phyloP scores from a whole-genome alignment of 345 rosid genomes.

The Brassica rapa region DNA sequence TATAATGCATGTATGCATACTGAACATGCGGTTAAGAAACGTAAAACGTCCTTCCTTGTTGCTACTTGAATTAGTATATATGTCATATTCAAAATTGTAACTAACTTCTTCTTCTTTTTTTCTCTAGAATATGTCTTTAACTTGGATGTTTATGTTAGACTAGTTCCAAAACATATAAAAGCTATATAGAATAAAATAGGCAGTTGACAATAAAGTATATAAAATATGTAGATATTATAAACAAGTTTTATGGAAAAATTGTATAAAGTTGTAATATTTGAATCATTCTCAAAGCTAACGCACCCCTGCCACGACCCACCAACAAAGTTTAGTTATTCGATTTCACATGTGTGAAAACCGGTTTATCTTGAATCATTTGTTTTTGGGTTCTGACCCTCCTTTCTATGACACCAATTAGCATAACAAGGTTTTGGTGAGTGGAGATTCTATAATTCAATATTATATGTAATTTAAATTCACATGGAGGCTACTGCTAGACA shows the following conservation, averaged over 20 bases:
- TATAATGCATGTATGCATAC: constrained; percentile 9
- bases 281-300: constrained; percentile 12
- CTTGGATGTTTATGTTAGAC: constrained; percentile 15
- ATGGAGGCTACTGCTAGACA: background rate
- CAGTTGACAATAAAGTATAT: background rate
- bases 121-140: constrained; percentile 7
- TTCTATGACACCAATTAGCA: background rate
- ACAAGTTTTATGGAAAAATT: background rate
- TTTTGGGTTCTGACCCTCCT: constrained; percentile 14
- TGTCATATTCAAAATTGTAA: background rate
- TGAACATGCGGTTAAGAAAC: constrained; percentile 28
- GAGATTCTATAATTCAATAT: background rate
- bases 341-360: constrained; percentile 13
- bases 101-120: background rate
- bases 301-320: background rate
- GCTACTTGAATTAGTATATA: constrained; percentile 31
- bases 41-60: constrained; percentile 24
- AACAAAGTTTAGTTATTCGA: background rate
- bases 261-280: constrained; percentile 21
- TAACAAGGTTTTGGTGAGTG: background rate
- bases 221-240: background rate
- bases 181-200: background rate
- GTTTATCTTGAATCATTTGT: background rate
- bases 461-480: background rate
- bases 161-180: constrained; percentile 10